Percentiles rank a stretch among this genome's conserved stretches.
Conservation (phyloP, 2,329 filamentous ascomycete genomes). For the Paracoccidioides brasiliensis region DNA sequence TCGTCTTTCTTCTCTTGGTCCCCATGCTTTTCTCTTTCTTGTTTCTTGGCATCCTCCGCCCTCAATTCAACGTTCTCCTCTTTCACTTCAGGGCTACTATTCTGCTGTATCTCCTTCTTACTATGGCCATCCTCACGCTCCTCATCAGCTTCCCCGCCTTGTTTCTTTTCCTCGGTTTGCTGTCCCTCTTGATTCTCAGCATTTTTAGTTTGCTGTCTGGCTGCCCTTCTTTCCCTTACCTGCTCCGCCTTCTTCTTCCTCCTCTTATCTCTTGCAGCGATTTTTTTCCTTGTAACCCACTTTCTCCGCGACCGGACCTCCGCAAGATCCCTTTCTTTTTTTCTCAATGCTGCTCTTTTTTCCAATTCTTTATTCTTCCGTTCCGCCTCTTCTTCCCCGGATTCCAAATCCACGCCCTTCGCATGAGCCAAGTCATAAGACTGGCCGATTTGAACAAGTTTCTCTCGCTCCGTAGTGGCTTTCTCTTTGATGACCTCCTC, state of each 20-base stretch:
- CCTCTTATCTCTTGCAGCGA: conserved; percentile 20
- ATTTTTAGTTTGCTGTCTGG: background rate
- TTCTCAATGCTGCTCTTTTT: conserved; percentile 22
- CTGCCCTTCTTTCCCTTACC: conserved; percentile 7
- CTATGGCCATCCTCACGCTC: background rate
- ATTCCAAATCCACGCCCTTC: conserved; percentile 28
- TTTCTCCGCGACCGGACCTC: conserved; percentile 29
- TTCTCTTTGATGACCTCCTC: conserved; percentile 56
- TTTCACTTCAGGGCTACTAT: background rate
- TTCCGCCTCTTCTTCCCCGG: conserved; percentile 22
- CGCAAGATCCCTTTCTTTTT: conserved; percentile 26
- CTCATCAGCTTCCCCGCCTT: background rate
- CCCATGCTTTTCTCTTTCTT: background rate
- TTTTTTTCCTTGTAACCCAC: conserved; percentile 29
- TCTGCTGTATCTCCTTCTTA: background rate
- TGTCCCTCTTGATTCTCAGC: background rate
- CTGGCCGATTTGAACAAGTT: conserved; percentile 44
- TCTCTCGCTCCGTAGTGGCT: conserved; percentile 53
- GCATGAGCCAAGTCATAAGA: conserved; percentile 36
- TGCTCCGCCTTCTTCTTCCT: conserved; percentile 17
- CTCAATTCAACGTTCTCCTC: background rate
- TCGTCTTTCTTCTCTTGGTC: background rate
- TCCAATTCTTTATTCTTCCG: conserved; percentile 21
- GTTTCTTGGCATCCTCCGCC: background rate
- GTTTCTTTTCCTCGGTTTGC: background rate